phyloP scores from a whole-genome alignment of 805 yeast species.

The Kodamaea sagamina region DNA sequence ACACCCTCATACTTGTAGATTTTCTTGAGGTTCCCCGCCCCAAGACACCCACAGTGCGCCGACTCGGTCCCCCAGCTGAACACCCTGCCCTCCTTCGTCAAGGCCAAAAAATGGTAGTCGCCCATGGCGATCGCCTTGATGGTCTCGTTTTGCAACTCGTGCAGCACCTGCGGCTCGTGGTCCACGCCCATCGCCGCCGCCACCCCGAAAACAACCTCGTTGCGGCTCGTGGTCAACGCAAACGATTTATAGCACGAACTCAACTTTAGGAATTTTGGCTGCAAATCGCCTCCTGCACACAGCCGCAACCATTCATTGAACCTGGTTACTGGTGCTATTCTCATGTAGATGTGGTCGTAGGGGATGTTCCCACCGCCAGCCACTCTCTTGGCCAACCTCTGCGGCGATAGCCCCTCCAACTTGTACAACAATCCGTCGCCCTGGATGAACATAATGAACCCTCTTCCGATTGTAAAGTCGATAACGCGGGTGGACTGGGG shows the following conservation, averaged over 20 bases:
- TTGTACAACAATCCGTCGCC: conserved; percentile 41
- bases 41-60: conserved; percentile 64
- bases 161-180: conserved; percentile 32
- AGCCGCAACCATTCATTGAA: conserved; percentile 35
- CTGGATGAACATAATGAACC: conserved; percentile 51
- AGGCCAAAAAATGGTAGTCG: conserved; percentile 68
- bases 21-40: conserved; percentile 44
- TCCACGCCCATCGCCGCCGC: conserved; percentile 9
- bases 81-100: conserved; percentile 56
- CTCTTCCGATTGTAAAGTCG: conserved; percentile 60
- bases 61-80: conserved; percentile 72
- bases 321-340: conserved; percentile 19
- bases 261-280: conserved; percentile 48
- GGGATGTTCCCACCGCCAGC: background rate
- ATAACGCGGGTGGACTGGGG: conserved; percentile 45
- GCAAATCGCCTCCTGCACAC: conserved; percentile 16
- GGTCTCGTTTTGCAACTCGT: conserved; percentile 47
- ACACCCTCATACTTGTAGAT: conserved; percentile 9
- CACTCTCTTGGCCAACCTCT: conserved; percentile 1
- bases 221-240: conserved; percentile 56
- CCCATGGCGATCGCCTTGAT: conserved; percentile 64
- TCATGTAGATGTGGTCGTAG: conserved; percentile 11
- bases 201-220: conserved; percentile 45
- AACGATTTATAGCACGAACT: conserved; percentile 56
- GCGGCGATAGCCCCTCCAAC: conserved; percentile 19